phyloP scores from a whole-genome alignment of 495 filamentous ascomycete genomes.

The Penicillium parvum region DNA sequence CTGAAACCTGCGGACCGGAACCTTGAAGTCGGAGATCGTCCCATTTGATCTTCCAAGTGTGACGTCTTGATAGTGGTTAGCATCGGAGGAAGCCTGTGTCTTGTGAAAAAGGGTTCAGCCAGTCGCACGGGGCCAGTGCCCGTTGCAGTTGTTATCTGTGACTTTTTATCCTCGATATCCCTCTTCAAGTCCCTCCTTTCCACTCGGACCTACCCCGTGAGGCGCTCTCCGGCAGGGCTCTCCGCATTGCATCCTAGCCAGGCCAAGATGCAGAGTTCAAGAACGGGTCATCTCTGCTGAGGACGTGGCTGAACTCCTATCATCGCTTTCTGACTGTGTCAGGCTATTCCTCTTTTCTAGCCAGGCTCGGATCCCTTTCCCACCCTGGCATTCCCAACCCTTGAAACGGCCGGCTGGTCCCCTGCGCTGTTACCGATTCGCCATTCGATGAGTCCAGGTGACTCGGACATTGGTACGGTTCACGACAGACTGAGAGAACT shows the following conservation, averaged over 20 bases:
- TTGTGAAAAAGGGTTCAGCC: conserved; percentile 2
- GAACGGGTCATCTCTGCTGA: conserved; percentile 41
- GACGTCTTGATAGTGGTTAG: conserved; percentile 23
- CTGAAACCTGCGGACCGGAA: conserved; percentile 11
- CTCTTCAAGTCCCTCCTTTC: background rate
- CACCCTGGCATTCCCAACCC: conserved; percentile 25
- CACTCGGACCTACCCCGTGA: conserved; percentile 26
- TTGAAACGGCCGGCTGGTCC: conserved; percentile 32
- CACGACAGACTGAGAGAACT: conserved; percentile 28
- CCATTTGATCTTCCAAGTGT: conserved; percentile 15
- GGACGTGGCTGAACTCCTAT: conserved; percentile 41
- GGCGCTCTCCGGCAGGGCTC: conserved; percentile 45
- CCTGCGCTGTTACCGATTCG: conserved; percentile 34
- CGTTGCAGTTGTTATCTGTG: conserved; percentile 40
- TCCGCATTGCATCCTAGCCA: conserved; percentile 43
- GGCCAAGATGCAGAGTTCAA: conserved; percentile 51
- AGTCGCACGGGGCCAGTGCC: conserved; percentile 36
- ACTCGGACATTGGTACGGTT: conserved; percentile 40
- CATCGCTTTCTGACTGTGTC: conserved; percentile 31
- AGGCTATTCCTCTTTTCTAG: conserved; percentile 29
- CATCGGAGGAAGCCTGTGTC: conserved; percentile 12
- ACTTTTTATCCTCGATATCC: conserved; percentile 16
- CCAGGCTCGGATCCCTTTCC: conserved; percentile 37
- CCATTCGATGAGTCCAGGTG: conserved; percentile 43
- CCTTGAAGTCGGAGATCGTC: conserved; percentile 23